Percentiles rank a stretch among this genome's conserved stretches.
These are phyloP conservation scores for Eutrema salsugineum DNA, from an alignment of 441 rosid species.

Conservation along the genomic window DNA sequence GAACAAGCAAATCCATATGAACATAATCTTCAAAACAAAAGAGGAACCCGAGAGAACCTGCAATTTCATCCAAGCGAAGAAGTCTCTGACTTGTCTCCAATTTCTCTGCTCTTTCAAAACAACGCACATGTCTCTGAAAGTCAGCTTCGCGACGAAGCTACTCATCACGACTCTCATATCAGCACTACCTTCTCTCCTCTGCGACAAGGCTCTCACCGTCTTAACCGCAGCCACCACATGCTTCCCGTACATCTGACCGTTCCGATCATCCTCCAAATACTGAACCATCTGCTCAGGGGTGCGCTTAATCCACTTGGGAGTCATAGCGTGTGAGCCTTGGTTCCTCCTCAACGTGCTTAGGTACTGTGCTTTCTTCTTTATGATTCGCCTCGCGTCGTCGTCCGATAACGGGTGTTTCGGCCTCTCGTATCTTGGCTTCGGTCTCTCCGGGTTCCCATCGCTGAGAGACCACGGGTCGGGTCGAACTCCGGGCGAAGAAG, in stretches of 20 bases:
- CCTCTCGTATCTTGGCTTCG: conserved; percentile 64
- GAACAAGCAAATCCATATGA: background rate
- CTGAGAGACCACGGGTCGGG: conserved; percentile 89
- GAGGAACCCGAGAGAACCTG: conserved; percentile 43
- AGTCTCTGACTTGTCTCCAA: conserved; percentile 80
- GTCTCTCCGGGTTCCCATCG: conserved; percentile 59
- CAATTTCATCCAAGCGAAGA: conserved; percentile 93
- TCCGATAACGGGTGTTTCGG: conserved; percentile 73
- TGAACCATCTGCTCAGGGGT: conserved; percentile 92
- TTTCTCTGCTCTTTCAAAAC: conserved; percentile 84
- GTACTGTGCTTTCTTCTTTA: conserved; percentile 67
- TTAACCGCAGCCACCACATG: conserved; percentile 85
- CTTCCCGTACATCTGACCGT: conserved; percentile 77
- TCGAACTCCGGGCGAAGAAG: conserved; percentile 40
- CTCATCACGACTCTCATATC: conserved; percentile 71
- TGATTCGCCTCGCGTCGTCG: conserved; percentile 85
- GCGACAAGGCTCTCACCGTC: conserved; percentile 60
- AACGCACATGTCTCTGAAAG: conserved; percentile 86
- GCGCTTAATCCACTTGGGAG: conserved; percentile 84
- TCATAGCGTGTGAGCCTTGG: conserved; percentile 69
- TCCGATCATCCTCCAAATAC: conserved; percentile 70
- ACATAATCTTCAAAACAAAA: too few relatives aligned
- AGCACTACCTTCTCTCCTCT: conserved; percentile 35
- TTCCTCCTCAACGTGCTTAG: conserved; percentile 68
- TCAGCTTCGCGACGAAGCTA: conserved; percentile 72